Percentiles rank a stretch among this genome's conserved stretches.
phyloP scores from a whole-genome alignment of 202 grass and related monocot genomes.

The Alloteropsis angusta region DNA sequence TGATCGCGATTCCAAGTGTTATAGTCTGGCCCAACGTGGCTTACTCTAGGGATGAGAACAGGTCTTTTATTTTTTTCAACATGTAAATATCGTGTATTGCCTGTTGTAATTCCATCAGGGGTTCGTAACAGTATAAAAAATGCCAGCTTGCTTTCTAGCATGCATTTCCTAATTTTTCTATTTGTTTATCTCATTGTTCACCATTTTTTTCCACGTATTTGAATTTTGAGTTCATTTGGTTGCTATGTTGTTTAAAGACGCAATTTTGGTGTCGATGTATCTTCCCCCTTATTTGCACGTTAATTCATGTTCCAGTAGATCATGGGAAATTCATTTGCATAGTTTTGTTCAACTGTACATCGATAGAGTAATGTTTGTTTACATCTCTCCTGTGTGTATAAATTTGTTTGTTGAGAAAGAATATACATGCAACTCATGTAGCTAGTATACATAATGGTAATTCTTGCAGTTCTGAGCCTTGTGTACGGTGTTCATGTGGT shows the following conservation, averaged over 20 bases:
- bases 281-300: neutral
- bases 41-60: conserved; percentile 99
- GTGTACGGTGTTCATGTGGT: conserved; percentile 39
- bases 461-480: conserved; percentile 42
- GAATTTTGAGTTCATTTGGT: conserved; percentile 7
- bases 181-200: conserved; percentile 17
- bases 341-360: neutral
- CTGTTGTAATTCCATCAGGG: conserved; percentile 42
- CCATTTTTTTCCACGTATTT: neutral
- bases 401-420: conserved; percentile 22
- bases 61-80: conserved; percentile 79
- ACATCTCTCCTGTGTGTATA: conserved; percentile 5
- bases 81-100: conserved; percentile 51
- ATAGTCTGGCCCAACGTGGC: conserved; percentile 72
- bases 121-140: conserved; percentile 26
- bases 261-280: neutral
- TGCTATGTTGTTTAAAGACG: conserved; percentile 23
- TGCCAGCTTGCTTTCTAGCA: conserved; percentile 10
- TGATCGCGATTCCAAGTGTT: conserved; percentile 77
- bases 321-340: neutral
- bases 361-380: conserved; percentile 7
- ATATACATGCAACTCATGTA: conserved; percentile 23
- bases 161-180: conserved; percentile 11
- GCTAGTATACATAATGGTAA: conserved; percentile 28
- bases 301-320: conserved; percentile 13